A percentile compares a stretch with the other conserved stretches of the same genome.
phyloP scores from a whole-genome alignment of 805 yeast genomes.

The Candida ponderosae region DNA sequence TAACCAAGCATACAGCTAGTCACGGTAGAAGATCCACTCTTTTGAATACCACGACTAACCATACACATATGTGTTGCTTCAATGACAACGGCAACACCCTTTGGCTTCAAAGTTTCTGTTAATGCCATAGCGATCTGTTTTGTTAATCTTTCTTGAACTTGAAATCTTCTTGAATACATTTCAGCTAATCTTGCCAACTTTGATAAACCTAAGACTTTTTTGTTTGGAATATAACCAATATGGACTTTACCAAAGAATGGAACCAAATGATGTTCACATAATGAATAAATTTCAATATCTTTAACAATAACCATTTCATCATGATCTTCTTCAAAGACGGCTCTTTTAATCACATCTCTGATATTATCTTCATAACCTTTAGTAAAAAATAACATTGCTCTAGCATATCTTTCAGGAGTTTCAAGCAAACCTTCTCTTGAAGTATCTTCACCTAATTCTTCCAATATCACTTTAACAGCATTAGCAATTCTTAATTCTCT shows the following conservation, averaged over 20 bases:
- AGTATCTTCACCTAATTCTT: constrained; percentile 88
- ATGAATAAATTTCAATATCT: constrained; percentile 85
- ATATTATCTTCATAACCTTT: constrained; percentile 95
- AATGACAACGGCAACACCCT: constrained; percentile 97
- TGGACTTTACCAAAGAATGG: constrained; percentile 97
- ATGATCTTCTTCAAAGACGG: constrained; percentile 96
- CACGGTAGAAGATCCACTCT: constrained; percentile 86
- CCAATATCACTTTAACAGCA: constrained; percentile 61
- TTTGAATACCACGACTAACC: constrained; percentile 97
- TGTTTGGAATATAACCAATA: constrained; percentile 95
- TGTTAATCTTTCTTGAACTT: constrained; percentile 96
- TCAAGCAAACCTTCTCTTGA: constrained; percentile 83
- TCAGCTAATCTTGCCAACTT: constrained; percentile 94
- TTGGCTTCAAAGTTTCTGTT: constrained; percentile 82
- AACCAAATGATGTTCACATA: constrained; percentile 96
- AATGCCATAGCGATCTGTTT: constrained; percentile 97
- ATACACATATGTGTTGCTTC: constrained; percentile 99
- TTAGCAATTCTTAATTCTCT: constrained; percentile 73
- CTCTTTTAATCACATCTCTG: constrained; percentile 84
- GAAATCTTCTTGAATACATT: constrained; percentile 91
- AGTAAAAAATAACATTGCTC: constrained; percentile 93
- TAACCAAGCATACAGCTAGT: constrained; percentile 98
- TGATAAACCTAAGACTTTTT: constrained; percentile 84
- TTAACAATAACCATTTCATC: constrained; percentile 98
- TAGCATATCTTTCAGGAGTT: constrained; percentile 93